Evolutionary conservation across 179 eudicot species (phyloP), one percentile per base, ranked within the genome.

Genomic region (Silene coronaria): DNA sequence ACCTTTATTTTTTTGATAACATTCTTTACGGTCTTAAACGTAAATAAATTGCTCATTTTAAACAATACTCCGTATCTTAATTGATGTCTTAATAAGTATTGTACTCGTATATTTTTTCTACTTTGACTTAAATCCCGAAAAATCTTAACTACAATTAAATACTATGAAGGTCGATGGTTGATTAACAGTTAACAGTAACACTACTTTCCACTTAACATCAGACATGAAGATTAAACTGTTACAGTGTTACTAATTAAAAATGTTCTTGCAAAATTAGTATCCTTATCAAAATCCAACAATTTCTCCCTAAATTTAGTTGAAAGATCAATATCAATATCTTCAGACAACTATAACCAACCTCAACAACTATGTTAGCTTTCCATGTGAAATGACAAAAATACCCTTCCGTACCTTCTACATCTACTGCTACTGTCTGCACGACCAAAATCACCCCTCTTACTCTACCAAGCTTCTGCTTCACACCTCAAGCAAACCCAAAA

Each of bases 401-500:
- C 69, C 80, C 75, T 71, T 24, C 22, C 19, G 19, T 17, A 16
- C 28, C n/a, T 17, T 17, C 51, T 60, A 24, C 48, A 10, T 26
- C 45, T 68, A 32, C 21, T 32, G 34, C 38, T 22, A 22, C 28
- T 59, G 58, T 66, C 38, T 75, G 10, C 62, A 45, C 17, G 21
- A 73, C 77, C 62, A 46, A 64, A 17, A 8, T 30, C 10, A 27
- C 36, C 42, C 42, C 66, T 53, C 42, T 22, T 57, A 64, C 72
- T 73, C 60, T 7, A 38, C 76, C 57, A 53, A 72, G 71, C 71
- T 72, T 45, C 11, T 42, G 62, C 53, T 48, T 77, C 70, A 57
- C 80, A 45, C 19, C 46, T 78, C 51, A 46, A 64, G n/a, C 1
- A 63, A 42, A 59, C 22, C 19, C 62, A 8, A 6, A 32, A 80